phyloP scores from a whole-genome alignment of 164 flowering plant genomes.

The Warburgia ugandensis region DNA sequence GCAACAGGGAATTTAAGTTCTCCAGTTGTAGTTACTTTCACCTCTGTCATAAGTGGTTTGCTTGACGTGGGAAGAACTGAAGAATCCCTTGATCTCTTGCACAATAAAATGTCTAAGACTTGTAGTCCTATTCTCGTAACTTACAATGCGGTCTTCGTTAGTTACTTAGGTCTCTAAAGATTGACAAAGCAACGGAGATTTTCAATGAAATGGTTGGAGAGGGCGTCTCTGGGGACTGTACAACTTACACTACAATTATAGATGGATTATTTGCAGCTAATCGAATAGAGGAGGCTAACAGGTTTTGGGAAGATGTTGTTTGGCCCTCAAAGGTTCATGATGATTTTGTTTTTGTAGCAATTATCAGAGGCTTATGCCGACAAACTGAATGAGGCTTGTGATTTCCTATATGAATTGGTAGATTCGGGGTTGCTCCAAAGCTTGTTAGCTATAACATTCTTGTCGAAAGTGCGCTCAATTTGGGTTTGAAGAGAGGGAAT shows the following conservation, averaged over 20 bases:
- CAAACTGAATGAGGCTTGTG: slow-evolving; percentile 58
- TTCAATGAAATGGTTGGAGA: slow-evolving; percentile 31
- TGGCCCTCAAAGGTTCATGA: slow-evolving; percentile 92
- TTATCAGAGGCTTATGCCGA: slow-evolving; percentile 70
- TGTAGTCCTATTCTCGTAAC: slow-evolving; percentile 54
- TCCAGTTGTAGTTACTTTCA: slow-evolving; percentile 81
- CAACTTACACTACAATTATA: slow-evolving; percentile 52
- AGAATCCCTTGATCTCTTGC: slow-evolving; percentile 51
- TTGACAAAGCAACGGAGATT: slow-evolving; percentile 45
- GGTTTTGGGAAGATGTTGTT: slow-evolving; percentile 67
- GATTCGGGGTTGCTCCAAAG: slow-evolving; percentile 68
- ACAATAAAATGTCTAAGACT: slow-evolving; percentile 43
- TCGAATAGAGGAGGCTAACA: slow-evolving; percentile 62
- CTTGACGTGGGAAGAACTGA: slow-evolving; percentile 39
- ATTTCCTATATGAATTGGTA: slow-evolving; percentile 76
- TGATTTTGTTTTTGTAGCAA: slow-evolving; percentile 72
- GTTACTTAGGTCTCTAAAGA: slow-evolving; percentile 36
- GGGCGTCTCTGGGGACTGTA: slow-evolving; percentile 41
- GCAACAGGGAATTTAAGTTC: slow-evolving; percentile 49
- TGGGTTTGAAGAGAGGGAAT: slow-evolving; percentile 51
- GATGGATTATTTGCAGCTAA: slow-evolving; percentile 54
- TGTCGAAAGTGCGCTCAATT: slow-evolving; percentile 58
- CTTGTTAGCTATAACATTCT: slow-evolving; percentile 66
- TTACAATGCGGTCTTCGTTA: slow-evolving; percentile 72
- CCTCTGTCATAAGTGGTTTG: slow-evolving; percentile 60